Percentiles rank a stretch among this genome's conserved stretches.
Evolutionary conservation across 768 basidiomycete genomes (phyloP).

Genomic region (Boletellus sp.): DNA sequence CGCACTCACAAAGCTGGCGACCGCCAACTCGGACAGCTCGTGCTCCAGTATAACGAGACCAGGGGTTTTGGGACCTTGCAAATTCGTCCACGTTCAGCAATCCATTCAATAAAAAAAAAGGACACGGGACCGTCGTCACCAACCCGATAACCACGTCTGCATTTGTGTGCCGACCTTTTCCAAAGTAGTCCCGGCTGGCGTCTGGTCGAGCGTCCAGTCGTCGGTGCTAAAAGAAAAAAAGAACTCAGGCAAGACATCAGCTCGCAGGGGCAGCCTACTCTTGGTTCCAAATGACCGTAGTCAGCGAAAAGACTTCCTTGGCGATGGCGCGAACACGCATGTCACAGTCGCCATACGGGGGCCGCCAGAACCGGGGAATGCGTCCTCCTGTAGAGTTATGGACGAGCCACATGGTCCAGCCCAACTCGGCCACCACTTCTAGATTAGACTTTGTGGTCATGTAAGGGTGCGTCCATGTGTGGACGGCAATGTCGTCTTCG

Average conservation of each 20-base stretch:
- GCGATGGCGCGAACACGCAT: slow-evolving; percentile 83
- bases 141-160: slow-evolving; percentile 55
- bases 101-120: neutral
- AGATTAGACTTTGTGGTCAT: slow-evolving; percentile 76
- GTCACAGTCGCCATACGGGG: slow-evolving; percentile 84
- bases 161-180: slow-evolving; percentile 47
- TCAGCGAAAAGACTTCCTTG: slow-evolving; percentile 78
- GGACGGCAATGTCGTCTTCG: slow-evolving; percentile 40
- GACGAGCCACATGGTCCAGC: slow-evolving; percentile 78
- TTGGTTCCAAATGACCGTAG: slow-evolving; percentile 87
- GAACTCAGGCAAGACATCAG: neutral
- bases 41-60: slow-evolving; percentile 86
- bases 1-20: slow-evolving; percentile 61
- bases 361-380: slow-evolving; percentile 79
- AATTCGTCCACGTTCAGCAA: neutral
- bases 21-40: slow-evolving; percentile 60
- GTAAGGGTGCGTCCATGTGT: slow-evolving; percentile 68
- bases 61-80: slow-evolving; percentile 60
- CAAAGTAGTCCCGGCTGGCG: slow-evolving; percentile 39
- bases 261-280: slow-evolving; percentile 50
- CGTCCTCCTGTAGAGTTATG: slow-evolving; percentile 78
- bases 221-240: slow-evolving; percentile 49
- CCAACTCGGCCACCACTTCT: slow-evolving; percentile 66
- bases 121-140: slow-evolving; percentile 5
- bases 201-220: slow-evolving; percentile 66